A percentile compares a stretch with the other conserved stretches of the same genome.
Evolutionary conservation across 129 eudicot species (phyloP).

Genomic region (Pittosporum tobira): DNA sequence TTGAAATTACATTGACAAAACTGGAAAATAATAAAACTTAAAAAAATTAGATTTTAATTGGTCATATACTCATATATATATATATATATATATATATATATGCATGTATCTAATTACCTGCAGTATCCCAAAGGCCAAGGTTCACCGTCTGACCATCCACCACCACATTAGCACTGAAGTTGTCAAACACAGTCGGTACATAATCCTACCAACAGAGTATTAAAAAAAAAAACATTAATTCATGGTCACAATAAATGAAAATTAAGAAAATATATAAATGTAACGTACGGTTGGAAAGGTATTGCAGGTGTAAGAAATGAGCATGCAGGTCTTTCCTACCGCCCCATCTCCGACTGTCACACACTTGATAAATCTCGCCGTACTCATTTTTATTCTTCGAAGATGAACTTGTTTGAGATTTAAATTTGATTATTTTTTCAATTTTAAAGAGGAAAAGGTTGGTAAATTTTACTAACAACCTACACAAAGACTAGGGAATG

Average conservation of each 20-base stretch:
- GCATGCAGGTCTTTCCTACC: constrained; percentile 76
- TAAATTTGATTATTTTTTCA: no score
- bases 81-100: not conserved
- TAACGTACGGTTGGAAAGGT: constrained; percentile 55
- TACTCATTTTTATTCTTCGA: constrained; percentile 15
- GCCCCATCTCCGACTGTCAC: constrained; percentile 87
- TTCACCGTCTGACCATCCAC: constrained; percentile 44
- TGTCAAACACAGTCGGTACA: constrained; percentile 46
- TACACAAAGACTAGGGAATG: no score
- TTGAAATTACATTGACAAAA: no score
- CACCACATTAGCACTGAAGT: constrained; percentile 42
- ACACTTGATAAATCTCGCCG: constrained; percentile 59
- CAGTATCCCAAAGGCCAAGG: constrained; percentile 35
- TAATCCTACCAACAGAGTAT: constrained; percentile 24
- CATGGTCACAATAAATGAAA: no score
- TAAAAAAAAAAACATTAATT: no score
- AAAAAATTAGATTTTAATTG: no score
- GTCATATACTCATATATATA: not conserved
- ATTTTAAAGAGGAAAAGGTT: not conserved
- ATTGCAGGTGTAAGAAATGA: constrained; percentile 64
- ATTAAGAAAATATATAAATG: no score
- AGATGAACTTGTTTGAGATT: not conserved
- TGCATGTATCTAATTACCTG: constrained; percentile 1
- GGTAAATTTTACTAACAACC: constrained; percentile 8
- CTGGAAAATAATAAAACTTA: no score